These are phyloP conservation scores for Tolypocladium paradoxum DNA, from an alignment of 2,329 filamentous ascomycete species.

Conservation along the genomic window DNA sequence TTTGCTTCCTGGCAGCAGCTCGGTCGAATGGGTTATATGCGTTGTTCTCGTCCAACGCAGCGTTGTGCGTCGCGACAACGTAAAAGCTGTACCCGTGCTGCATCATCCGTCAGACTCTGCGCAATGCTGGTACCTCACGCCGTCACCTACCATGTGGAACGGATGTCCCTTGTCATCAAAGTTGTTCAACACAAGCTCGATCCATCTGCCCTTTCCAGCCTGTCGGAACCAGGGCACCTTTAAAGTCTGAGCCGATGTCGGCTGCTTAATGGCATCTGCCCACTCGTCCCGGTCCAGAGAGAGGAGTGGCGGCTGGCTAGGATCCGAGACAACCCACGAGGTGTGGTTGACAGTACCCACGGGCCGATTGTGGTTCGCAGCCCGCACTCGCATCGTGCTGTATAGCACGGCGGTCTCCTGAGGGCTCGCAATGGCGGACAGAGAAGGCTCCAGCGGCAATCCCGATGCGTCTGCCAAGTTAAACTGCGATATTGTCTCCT, in stretches of 20 bases:
- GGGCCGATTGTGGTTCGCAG: conserved; percentile 9
- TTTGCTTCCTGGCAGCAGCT: not conserved
- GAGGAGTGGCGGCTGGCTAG: conserved; percentile 7
- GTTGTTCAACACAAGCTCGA: conserved; percentile 38
- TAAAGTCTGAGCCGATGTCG: conserved; percentile 5
- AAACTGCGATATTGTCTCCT: not conserved
- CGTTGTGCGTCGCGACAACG: conserved; percentile 5
- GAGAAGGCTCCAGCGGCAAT: not conserved
- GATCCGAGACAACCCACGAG: conserved; percentile 7
- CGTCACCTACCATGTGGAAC: conserved; percentile 31
- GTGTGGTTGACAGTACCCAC: conserved; percentile 12
- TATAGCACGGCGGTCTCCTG: conserved; percentile 9
- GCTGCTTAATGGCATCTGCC: conserved; percentile 6
- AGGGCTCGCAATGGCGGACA: not conserved
- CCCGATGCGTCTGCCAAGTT: conserved; percentile 1
- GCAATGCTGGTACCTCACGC: not conserved
- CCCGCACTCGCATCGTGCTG: conserved; percentile 9
- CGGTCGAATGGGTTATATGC: conserved; percentile 9
- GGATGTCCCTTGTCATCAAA: conserved; percentile 37
- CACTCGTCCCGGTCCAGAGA: conserved; percentile 6
- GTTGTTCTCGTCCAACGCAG: not conserved
- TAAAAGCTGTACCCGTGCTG: conserved; percentile 12
- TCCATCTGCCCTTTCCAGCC: conserved; percentile 21
- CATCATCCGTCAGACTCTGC: not conserved
- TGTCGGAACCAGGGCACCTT: conserved; percentile 7